These are phyloP conservation scores for Aethionema arabicum DNA, from an alignment of 345 rosid species.

Conservation along the genomic window DNA sequence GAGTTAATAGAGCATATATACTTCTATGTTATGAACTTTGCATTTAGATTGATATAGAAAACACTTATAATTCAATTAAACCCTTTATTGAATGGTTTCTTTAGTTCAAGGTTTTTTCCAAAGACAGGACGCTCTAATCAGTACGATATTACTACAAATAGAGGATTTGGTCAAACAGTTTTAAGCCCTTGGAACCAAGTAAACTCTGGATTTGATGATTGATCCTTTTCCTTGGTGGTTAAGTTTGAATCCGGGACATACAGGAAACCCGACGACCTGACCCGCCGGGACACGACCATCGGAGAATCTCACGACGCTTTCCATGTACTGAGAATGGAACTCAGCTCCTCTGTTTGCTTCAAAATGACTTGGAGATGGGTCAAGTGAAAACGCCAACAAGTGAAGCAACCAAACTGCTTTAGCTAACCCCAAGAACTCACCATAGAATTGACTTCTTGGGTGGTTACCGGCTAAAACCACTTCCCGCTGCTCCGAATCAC, in stretches of 20 bases:
- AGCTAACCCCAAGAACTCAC: conserved; percentile 73
- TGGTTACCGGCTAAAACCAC: conserved; percentile 68
- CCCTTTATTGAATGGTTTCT: conserved; percentile 4
- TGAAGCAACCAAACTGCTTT: conserved; percentile 93
- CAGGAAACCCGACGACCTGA: conserved; percentile 78
- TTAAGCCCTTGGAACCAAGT: conserved; percentile 53
- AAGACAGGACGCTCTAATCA: conserved; percentile 12
- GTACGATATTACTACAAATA: conserved; percentile 21
- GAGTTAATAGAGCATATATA: conserved; percentile 27
- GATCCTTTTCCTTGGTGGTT: conserved; percentile 57
- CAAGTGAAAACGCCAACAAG: conserved; percentile 86
- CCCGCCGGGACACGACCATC: conserved; percentile 64
- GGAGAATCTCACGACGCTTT: conserved; percentile 66
- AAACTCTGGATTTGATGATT: conserved; percentile 82
- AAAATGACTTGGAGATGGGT: conserved; percentile 79
- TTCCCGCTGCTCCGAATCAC: conserved; percentile 68
- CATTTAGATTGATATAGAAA: conserved; percentile 21
- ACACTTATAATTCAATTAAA: conserved; percentile 15
- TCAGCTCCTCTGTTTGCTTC: conserved; percentile 83
- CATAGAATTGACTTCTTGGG: conserved; percentile 81
- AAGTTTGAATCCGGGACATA: conserved; percentile 87
- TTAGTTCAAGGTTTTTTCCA: conserved; percentile 16
- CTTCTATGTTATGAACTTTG: conserved; percentile 18
- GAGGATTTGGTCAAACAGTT: conserved; percentile 14
- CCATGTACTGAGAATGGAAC: conserved; percentile 82